Conservation (phyloP, 179 eudicot species). For the Spergularia azorica region DNA sequence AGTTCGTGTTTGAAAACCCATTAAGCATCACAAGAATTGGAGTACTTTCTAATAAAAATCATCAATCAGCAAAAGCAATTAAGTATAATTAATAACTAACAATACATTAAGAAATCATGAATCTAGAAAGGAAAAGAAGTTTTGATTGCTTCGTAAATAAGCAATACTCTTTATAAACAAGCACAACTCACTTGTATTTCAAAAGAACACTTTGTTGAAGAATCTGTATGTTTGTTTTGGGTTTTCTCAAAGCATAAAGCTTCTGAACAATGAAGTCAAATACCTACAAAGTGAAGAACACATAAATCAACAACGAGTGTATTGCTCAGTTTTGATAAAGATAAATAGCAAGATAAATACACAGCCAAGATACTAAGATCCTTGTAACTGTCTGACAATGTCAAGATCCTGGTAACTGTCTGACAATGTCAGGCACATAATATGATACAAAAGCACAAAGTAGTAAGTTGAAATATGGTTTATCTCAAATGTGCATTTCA, state of each 20-base stretch:
- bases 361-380: not conserved
- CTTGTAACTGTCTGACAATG: not conserved
- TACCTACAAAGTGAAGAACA: constrained; percentile 51
- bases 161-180: not conserved
- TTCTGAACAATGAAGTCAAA: constrained; percentile 96
- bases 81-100: not conserved
- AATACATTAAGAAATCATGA: not conserved
- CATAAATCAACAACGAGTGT: constrained; percentile 15
- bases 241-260: constrained; percentile 97
- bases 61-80: not conserved
- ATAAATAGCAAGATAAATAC: not conserved
- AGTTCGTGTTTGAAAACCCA: constrained; percentile 15
- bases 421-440: not conserved
- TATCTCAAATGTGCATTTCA: constrained; percentile 3
- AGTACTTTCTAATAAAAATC: not conserved
- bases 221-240: constrained; percentile 98
- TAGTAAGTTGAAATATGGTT: not conserved
- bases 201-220: constrained; percentile 98
- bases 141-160: not conserved
- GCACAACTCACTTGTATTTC: constrained; percentile 83
- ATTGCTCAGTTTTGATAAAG: constrained; percentile 16
- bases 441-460: not conserved
- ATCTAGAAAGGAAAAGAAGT: not conserved
- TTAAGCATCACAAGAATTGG: not conserved
- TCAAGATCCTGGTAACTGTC: not conserved